phyloP scores from a whole-genome alignment of 352 stramenopile genomes.

The Globisporangium ultimum region DNA sequence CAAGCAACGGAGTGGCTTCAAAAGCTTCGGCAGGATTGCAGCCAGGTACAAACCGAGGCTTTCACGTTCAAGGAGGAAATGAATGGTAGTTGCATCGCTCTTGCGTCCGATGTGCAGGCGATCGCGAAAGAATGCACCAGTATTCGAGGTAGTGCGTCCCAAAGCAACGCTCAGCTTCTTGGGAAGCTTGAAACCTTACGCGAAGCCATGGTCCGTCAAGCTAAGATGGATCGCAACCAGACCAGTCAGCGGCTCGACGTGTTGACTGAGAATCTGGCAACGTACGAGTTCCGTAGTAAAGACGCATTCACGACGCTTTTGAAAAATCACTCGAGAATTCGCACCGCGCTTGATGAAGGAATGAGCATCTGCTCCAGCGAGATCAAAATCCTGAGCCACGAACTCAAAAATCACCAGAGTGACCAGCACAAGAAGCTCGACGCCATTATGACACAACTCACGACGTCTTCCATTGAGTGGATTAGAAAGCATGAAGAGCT shows the following conservation, averaged over 20 bases:
- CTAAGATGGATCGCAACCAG: constrained; percentile 45
- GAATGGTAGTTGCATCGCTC: constrained; percentile 16
- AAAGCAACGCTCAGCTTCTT: constrained; percentile 37
- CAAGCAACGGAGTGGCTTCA: constrained; percentile 37
- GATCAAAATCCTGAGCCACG: constrained; percentile 40
- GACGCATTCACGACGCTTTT: constrained; percentile 39
- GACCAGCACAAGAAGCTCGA: constrained; percentile 40
- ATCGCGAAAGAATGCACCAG: constrained; percentile 37
- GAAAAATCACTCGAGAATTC: constrained; percentile 52
- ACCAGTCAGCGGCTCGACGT: constrained; percentile 43
- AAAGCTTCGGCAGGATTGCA: constrained; percentile 35
- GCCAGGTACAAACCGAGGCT: constrained; percentile 36
- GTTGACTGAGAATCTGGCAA: constrained; percentile 28
- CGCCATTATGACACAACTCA: constrained; percentile 30
- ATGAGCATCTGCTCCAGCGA: constrained; percentile 59
- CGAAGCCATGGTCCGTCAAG: constrained; percentile 42
- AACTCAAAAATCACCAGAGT: constrained; percentile 25
- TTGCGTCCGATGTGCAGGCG: constrained; percentile 45
- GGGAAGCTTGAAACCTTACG: constrained; percentile 38
- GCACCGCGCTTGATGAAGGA: constrained; percentile 46
- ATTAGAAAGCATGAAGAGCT: constrained; percentile 31
- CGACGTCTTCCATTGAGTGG: constrained; percentile 27
- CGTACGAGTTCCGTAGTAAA: constrained; percentile 41
- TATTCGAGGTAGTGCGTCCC: constrained; percentile 28
- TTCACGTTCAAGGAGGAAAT: constrained; percentile 35